Evolutionary conservation across 768 basidiomycete genomes (phyloP).

Genomic region (Amanita pallidorosea): DNA sequence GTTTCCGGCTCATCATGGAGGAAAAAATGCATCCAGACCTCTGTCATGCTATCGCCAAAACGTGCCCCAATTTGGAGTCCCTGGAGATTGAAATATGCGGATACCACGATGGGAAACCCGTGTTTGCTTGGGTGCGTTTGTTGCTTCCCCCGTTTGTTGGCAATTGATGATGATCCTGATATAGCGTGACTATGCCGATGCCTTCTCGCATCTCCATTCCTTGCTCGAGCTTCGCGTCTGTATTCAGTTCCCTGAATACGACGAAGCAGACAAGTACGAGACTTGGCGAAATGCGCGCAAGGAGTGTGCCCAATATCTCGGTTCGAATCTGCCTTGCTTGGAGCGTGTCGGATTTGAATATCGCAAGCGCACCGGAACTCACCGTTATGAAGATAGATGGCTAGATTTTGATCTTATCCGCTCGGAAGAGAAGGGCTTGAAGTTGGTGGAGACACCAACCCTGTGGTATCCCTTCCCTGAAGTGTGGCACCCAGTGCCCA

Average conservation of each 20-base stretch:
- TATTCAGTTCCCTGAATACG: conserved; percentile 27
- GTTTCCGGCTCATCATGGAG: conserved; percentile 29
- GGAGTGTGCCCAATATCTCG: conserved; percentile 25
- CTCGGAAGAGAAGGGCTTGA: conserved; percentile 9
- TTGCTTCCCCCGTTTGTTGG: neutral
- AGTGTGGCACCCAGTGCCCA: conserved; percentile 20
- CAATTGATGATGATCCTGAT: neutral
- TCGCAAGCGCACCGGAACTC: conserved; percentile 25
- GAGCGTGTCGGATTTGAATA: conserved; percentile 29
- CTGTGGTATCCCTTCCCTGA: conserved; percentile 34
- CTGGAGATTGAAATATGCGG: conserved; percentile 33
- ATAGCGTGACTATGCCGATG: conserved; percentile 23
- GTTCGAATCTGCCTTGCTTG: conserved; percentile 19
- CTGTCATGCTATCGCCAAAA: conserved; percentile 17
- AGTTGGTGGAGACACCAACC: conserved; percentile 18
- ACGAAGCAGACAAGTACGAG: conserved; percentile 20
- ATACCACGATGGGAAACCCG: conserved; percentile 27
- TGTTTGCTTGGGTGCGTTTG: conserved; percentile 27
- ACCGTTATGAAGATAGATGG: conserved; percentile 31
- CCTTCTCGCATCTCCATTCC: conserved; percentile 15
- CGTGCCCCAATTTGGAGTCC: conserved; percentile 25
- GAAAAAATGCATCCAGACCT: conserved; percentile 24
- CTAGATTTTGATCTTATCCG: conserved; percentile 26
- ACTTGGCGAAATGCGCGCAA: conserved; percentile 21
- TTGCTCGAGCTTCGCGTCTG: conserved; percentile 22